These are phyloP conservation scores for Aspergillus nanangensis DNA, from an alignment of 495 filamentous ascomycete species.

Conservation along the genomic window DNA sequence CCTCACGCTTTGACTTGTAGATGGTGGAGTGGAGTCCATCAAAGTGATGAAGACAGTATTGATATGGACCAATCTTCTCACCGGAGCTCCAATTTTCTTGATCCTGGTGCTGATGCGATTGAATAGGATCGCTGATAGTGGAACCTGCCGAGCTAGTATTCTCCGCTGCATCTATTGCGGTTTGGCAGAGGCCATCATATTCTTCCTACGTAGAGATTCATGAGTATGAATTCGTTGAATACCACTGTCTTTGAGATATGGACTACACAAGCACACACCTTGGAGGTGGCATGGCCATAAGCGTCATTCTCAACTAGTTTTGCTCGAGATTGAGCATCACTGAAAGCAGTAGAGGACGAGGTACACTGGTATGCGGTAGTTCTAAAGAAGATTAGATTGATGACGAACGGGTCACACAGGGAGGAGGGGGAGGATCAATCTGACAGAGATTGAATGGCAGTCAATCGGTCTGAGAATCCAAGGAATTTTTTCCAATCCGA, in stretches of 20 bases:
- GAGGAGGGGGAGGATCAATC: background rate
- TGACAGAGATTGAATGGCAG: slow-evolving; percentile 45
- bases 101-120: slow-evolving; percentile 10
- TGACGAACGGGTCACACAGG: slow-evolving; percentile 9
- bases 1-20: slow-evolving; percentile 52
- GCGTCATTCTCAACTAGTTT: slow-evolving; percentile 34
- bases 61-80: slow-evolving; percentile 67
- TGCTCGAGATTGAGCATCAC: slow-evolving; percentile 41
- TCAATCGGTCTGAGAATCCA: slow-evolving; percentile 50
- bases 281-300: slow-evolving; percentile 35
- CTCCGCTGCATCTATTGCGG: slow-evolving; percentile 37
- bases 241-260: background rate
- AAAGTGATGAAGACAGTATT: slow-evolving; percentile 61
- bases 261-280: slow-evolving; percentile 20
- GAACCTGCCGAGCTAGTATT: slow-evolving; percentile 12
- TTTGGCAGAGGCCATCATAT: slow-evolving; percentile 41
- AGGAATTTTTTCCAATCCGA: slow-evolving; percentile 33
- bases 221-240: background rate
- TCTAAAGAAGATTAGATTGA: slow-evolving; percentile 22
- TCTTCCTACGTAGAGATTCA: slow-evolving; percentile 30
- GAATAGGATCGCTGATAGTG: slow-evolving; percentile 13
- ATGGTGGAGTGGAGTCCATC: slow-evolving; percentile 81
- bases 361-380: slow-evolving; percentile 39
- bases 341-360: slow-evolving; percentile 30
- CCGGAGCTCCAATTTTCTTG: slow-evolving; percentile 21